phyloP scores from a whole-genome alignment of 1,284 basidiomycete species.

The Microbotryomycetes sp. region DNA sequence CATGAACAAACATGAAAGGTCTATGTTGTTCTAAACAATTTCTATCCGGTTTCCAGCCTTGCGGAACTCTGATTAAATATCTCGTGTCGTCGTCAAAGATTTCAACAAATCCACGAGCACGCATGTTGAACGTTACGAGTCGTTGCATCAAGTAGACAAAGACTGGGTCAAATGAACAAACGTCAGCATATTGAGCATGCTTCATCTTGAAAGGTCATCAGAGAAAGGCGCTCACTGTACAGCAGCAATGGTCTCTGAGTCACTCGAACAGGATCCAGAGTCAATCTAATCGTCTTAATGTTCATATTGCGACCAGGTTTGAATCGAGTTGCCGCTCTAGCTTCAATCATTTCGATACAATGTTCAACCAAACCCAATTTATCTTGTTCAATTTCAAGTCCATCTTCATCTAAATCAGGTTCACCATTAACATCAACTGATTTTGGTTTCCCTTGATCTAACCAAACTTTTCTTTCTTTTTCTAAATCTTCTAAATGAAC shows the following conservation, averaged over 20 bases:
- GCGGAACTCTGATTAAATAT: slow-evolving; percentile 66
- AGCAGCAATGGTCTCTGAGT: slow-evolving; percentile 62
- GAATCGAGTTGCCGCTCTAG: slow-evolving; percentile 60
- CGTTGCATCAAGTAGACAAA: slow-evolving; percentile 51
- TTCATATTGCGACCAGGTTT: slow-evolving; percentile 56
- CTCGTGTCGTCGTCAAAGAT: slow-evolving; percentile 2
- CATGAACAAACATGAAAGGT: slow-evolving; percentile 78
- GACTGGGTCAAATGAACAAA: slow-evolving; percentile 35
- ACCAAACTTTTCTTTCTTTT: slow-evolving; percentile 23
- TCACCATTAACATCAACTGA: slow-evolving; percentile 9
- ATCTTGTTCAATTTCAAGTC: slow-evolving; percentile 17
- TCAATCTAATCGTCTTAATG: slow-evolving; percentile 61
- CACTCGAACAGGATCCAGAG: slow-evolving; percentile 68
- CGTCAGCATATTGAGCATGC: slow-evolving; percentile 12
- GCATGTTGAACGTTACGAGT: slow-evolving; percentile 59
- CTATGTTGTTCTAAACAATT: slow-evolving; percentile 41
- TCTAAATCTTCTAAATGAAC: slow-evolving; percentile 17
- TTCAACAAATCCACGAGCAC: slow-evolving; percentile 33
- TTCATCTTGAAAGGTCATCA: slow-evolving; percentile 47
- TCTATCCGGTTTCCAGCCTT: slow-evolving; percentile 53
- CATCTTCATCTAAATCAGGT: slow-evolving; percentile 16
- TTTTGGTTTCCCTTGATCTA: slow-evolving; percentile 14
- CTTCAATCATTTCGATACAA: slow-evolving; percentile 34
- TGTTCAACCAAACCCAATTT: slow-evolving; percentile 26
- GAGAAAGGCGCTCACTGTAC: slow-evolving; percentile 48